Conservation (phyloP, 1,139 yeast genomes). For the Scheffersomyces segobiensis region DNA sequence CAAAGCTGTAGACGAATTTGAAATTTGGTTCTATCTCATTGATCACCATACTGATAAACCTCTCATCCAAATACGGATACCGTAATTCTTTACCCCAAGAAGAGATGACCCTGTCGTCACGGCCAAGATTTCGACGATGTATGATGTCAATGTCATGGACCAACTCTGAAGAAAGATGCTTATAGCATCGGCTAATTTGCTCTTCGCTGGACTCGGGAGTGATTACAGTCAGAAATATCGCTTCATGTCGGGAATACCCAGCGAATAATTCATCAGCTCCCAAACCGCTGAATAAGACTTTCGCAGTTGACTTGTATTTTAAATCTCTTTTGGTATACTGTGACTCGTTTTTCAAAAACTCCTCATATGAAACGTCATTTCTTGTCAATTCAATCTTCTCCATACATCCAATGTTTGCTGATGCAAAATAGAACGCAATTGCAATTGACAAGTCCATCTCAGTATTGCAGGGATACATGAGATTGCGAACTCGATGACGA, state of each 20-base stretch:
- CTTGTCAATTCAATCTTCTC: constrained; percentile 6
- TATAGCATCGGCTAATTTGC: constrained; percentile 18
- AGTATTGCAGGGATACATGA: constrained; percentile 82
- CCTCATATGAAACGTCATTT: constrained; percentile 16
- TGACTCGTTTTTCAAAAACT: constrained; percentile 17
- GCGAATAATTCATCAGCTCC: constrained; percentile 97
- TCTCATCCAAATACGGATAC: constrained; percentile 80
- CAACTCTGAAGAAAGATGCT: constrained; percentile 48
- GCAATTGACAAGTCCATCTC: constrained; percentile 97
- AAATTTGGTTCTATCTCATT: constrained; percentile 49
- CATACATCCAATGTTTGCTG: constrained; percentile 5
- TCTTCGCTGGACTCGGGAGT: constrained; percentile 18
- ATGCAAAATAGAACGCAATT: constrained; percentile 89
- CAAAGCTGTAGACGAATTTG: constrained; percentile 43
- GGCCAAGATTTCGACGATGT: constrained; percentile 76
- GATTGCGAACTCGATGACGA: constrained; percentile 51
- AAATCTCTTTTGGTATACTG: constrained; percentile 6
- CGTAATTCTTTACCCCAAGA: constrained; percentile 89
- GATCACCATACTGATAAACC: constrained; percentile 56
- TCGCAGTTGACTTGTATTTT: constrained; percentile 51
- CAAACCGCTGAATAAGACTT: constrained; percentile 84
- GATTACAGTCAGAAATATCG: constrained; percentile 33
- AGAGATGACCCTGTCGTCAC: constrained; percentile 88
- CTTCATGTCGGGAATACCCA: constrained; percentile 81
- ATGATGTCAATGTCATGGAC: constrained; percentile 70